Base-by-base conservation (phyloP, 1,284 basidiomycete species). In the Afroboletus lepidellus region DNA sequence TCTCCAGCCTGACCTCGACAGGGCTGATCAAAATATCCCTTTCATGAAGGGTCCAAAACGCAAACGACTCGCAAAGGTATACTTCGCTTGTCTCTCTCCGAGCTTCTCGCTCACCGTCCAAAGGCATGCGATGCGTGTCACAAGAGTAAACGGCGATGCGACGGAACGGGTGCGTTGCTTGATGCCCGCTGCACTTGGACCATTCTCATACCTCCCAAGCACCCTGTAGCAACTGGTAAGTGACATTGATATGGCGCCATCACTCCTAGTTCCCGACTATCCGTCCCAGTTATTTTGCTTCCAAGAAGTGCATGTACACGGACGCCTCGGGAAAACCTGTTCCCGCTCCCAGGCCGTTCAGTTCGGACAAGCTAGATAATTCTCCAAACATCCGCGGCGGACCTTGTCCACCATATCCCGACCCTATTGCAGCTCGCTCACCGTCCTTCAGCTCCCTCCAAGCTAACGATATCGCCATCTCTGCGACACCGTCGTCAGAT, bases 111-210 rank as follows among this genome's bases (percentile, higher is more conserved):
- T 51, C 46, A 56, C 29, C 29, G 29, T 30, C 15, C 29, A 30
- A 62, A 89, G 86, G 87, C 87, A 41, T 91, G 88, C 69, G 85
- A 90, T 69, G 83, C 86, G 49, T 91, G 88, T 66, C 89, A 91
- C 66, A 89, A 87, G 69, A 85, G 82, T 70, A 91, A 91, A 65
- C 79, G 88, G 25, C 80, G 89, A 45, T 91, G 89, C 70, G 88
- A 91, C 67, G 88, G 88, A 34, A 88, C 85, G 53, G 83, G 87
- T 87, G 52, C 55, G 83, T 76, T 53, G 44, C 51, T 50, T 38
- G 49, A 41, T 36, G 51, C 46, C 46, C 39, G 42, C 50, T 55
- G 49, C 51, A 48, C 50, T 51, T 55, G 49, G 49, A 24, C 36
- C 49, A 20, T 56, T 44, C 53, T 57, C 51, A 56, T 50, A 41